Evolutionary conservation across 2,329 filamentous ascomycete genomes (phyloP), one percentile per base, ranked within the genome.

Genomic region (Taxawa tesnikishii): DNA sequence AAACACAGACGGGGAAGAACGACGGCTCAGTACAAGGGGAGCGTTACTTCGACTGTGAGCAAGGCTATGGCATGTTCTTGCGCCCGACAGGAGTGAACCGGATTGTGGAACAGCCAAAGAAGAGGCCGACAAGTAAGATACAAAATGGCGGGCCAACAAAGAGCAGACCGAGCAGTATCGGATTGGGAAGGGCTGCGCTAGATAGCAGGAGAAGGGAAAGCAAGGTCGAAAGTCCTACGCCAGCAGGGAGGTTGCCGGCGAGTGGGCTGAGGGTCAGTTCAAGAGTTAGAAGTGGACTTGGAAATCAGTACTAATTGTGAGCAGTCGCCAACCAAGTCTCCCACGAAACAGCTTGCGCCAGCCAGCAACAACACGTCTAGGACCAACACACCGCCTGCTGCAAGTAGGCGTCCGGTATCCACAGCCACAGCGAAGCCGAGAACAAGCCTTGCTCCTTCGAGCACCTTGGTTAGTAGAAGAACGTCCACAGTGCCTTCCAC

Each of bases 21-120:
- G 84, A 96, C 67, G 88, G 88, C 42, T 79, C 81, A 34, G 83
- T 96, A 28, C 74, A 88, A 55, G 87, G 84, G 39, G 73, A 83
- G 51, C 68, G 83, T 13, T 96, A 96, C 54, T 96, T 94, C 47
- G 75, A 87, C 30, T 96, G 88, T 45, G 54, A 66, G 29, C 59
- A 63, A 27, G 59, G 69, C 52, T 57, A 78, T 70, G 73, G 83
- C 66, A 90, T 98, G 74, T 96, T 98, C 49, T 72, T 94, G 34
- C 73, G 83, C 40, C 77, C 83, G 17, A 62, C 70, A 33, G 78
- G 78, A 36, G 65, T 90, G 30, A 69, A 67, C 9, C 62, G 76
- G 19, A 49, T 67, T 12, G 41, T 46, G 26, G 41, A 41, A 12
- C 43, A 43, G 37, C 26, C 41, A 16, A 46, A 41, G 31, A 18